Conservation (phyloP, 805 yeast species). For the Nakazawaea siamensis region DNA sequence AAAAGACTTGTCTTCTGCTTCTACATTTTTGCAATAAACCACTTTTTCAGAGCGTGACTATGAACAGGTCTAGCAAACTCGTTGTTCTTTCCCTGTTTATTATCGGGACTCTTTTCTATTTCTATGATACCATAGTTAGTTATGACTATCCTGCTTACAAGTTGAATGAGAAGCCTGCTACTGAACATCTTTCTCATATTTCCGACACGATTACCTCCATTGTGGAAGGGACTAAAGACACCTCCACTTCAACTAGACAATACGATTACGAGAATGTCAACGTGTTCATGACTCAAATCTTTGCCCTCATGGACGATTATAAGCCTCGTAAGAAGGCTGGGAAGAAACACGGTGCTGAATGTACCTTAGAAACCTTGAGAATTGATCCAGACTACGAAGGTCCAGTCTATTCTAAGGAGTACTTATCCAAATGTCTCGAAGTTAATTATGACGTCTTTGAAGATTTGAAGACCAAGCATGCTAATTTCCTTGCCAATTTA, state of each 20-base stretch:
- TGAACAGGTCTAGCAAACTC: too few species aligned
- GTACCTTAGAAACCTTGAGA: slow-evolving; percentile 9
- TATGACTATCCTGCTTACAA: too few species aligned
- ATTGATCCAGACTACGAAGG: slow-evolving; percentile 11
- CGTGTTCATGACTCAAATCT: background rate
- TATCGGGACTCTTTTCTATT: too few species aligned
- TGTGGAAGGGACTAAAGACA: background rate
- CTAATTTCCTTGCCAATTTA: slow-evolving; percentile 20
- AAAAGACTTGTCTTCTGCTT: too few species aligned
- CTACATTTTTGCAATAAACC: too few species aligned
- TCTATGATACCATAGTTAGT: too few species aligned
- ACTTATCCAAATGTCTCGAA: slow-evolving; percentile 5
- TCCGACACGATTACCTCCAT: too few species aligned
- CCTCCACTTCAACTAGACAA: background rate
- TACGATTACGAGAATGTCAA: slow-evolving; percentile 2
- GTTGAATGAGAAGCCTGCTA: background rate
- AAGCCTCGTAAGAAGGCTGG: slow-evolving; percentile 5
- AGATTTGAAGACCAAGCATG: slow-evolving; percentile 25
- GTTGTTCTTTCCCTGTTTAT: too few species aligned
- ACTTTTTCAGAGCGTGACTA: too few species aligned
- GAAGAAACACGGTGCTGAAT: slow-evolving; percentile 1
- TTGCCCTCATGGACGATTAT: slow-evolving; percentile 2
- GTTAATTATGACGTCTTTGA: slow-evolving; percentile 13
- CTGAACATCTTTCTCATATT: too few species aligned
- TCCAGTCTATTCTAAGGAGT: slow-evolving; percentile 6